A percentile compares a stretch with the other conserved stretches of the same genome.
Conservation (phyloP, 306 rosid genomes). For the Trifolium fragiferum region DNA sequence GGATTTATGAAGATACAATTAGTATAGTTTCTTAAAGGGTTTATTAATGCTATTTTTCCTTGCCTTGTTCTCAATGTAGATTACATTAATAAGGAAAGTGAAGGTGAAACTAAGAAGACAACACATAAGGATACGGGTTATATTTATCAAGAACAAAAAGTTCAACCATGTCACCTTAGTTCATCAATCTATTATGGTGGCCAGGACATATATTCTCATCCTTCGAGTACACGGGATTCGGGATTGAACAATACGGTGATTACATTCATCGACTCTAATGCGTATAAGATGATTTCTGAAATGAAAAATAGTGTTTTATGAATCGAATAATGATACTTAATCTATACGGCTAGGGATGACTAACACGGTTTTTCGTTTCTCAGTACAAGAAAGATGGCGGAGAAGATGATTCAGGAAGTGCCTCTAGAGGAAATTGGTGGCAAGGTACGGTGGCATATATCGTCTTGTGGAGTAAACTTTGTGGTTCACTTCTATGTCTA, state of each 20-base stretch:
- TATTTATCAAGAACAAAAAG: slow-evolving; percentile 72
- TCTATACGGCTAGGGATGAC: not conserved
- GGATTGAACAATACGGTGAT: slow-evolving; percentile 59
- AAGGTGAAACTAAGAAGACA: slow-evolving; percentile 50
- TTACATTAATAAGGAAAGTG: slow-evolving; percentile 45
- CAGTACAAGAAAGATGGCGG: slow-evolving; percentile 71
- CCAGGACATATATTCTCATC: slow-evolving; percentile 70
- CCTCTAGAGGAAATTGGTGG: slow-evolving; percentile 96
- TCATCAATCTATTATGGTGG: slow-evolving; percentile 97
- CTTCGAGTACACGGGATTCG: slow-evolving; percentile 51
- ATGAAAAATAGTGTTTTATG: not conserved
- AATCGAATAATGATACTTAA: not conserved
- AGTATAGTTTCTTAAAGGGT: not conserved
- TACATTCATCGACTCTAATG: not conserved
- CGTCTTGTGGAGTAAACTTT: not conserved
- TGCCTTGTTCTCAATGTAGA: slow-evolving; percentile 45
- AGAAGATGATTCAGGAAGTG: slow-evolving; percentile 80
- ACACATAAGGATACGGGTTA: slow-evolving; percentile 54
- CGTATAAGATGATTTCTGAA: not conserved
- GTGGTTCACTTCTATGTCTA: slow-evolving; percentile 14
- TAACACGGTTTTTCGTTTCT: slow-evolving; percentile 23
- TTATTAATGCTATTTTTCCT: not conserved
- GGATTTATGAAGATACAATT: slow-evolving; percentile 7
- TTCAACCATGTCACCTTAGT: slow-evolving; percentile 85
- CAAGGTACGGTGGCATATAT: slow-evolving; percentile 56